phyloP scores from a whole-genome alignment of 352 stramenopile genomes.

The Phytophthora citrophthora region DNA sequence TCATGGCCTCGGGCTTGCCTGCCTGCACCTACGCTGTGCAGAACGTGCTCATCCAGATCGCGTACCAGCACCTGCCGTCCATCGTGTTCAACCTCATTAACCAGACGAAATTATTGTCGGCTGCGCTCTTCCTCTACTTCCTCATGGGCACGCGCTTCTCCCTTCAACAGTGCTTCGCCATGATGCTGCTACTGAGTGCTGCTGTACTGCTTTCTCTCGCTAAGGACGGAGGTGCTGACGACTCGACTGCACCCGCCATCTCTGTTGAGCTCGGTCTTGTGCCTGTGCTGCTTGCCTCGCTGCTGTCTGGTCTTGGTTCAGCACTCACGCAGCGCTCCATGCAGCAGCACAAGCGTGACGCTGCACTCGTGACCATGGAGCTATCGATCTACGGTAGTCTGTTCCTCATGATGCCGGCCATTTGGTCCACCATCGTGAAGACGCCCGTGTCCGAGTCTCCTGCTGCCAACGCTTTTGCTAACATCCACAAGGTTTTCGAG shows the following conservation, averaged over 20 bases:
- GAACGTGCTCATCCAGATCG: slow-evolving; percentile 86
- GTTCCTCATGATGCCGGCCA: slow-evolving; percentile 64
- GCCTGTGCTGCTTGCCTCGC: slow-evolving; percentile 69
- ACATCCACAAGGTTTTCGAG: slow-evolving; percentile 53
- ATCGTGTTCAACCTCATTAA: slow-evolving; percentile 90
- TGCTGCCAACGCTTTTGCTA: slow-evolving; percentile 26
- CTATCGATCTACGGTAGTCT: slow-evolving; percentile 78
- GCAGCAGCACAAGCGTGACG: slow-evolving; percentile 72
- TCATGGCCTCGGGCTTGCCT: slow-evolving; percentile 67
- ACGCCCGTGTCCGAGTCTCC: slow-evolving; percentile 42
- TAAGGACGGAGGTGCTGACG: slow-evolving; percentile 41
- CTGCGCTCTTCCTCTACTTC: slow-evolving; percentile 82
- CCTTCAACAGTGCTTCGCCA: slow-evolving; percentile 71
- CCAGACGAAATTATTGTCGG: slow-evolving; percentile 88
- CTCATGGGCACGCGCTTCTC: slow-evolving; percentile 74
- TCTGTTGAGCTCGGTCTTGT: slow-evolving; percentile 73
- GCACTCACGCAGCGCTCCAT: slow-evolving; percentile 83
- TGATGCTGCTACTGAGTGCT: slow-evolving; percentile 72
- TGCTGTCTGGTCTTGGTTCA: slow-evolving; percentile 79
- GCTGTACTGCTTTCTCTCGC: slow-evolving; percentile 74
- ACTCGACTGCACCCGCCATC: slow-evolving; percentile 19
- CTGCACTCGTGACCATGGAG: slow-evolving; percentile 83
- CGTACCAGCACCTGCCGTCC: slow-evolving; percentile 83
- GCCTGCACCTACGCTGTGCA: slow-evolving; percentile 88
- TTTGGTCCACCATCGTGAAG: slow-evolving; percentile 50